Evolutionary conservation across 2,329 filamentous ascomycete species (phyloP), one percentile per base, ranked within the genome.

Genomic region (Penicillium griseofulvum): DNA sequence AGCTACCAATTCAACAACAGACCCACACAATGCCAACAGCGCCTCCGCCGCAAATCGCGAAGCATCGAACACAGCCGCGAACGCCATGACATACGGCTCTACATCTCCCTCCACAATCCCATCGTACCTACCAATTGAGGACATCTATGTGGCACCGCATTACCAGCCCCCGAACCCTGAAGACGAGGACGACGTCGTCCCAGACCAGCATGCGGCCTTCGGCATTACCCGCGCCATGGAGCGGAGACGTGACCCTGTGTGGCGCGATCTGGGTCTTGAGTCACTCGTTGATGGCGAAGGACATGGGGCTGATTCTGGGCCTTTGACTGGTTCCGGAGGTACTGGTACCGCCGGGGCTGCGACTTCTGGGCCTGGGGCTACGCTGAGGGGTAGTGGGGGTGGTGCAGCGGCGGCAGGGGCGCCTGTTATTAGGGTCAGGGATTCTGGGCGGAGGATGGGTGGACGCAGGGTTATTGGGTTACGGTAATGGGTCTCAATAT

Each of bases 191-290:
- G 85, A 87, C 61, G 82, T 87, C 3, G 84, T 87, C 14, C 85
- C 85, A 0, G 84, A 87, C 61, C 84, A 87, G 70, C 85, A 87
- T 69, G 85, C 85, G 0, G 85, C 84, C 2, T 87, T 87, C 71
- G 85, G 85, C 1, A 87, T 87, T 55, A 79, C 83, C 68, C 75
- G 84, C 39, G 85, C 84, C 0, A 85, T 84, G 65, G 80, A 85
- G 67, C 74, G 75, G 46, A 76, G 76, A 56, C 73, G 76, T 46
- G 81, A 83, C 70, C 75, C 76, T 5, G 77, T 78, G 1, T 87
- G 84, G 84, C 76, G 80, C 57, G 84, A 87, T 73, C 66, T 86
- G 6, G 82, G 83, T 0, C 68, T 84, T 14, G 79, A 81, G 54
- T 75, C 78, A 48, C 67, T 84, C 58, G 73, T 83, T 65, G 76